phyloP scores from a whole-genome alignment of 257 asterid species.

The Nicotiana sylvestris region DNA sequence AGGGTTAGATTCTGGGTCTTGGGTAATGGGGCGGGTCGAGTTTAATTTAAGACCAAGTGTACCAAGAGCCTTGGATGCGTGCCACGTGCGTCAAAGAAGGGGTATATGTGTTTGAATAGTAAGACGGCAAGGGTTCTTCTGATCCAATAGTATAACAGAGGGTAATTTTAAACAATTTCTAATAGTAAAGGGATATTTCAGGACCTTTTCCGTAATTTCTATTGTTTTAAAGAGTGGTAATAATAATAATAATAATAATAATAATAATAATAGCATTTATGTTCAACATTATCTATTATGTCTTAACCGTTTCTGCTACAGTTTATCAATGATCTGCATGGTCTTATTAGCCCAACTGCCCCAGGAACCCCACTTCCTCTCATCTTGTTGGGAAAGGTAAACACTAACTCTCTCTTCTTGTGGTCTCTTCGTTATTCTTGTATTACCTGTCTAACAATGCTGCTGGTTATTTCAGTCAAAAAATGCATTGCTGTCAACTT shows the following conservation, averaged over 20 bases:
- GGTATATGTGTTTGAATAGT: too few species aligned
- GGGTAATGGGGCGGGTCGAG: too few species aligned
- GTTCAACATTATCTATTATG: slow-evolving; percentile 7
- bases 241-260: neutral
- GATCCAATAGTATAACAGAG: too few species aligned
- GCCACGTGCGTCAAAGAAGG: too few species aligned
- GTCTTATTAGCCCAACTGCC: slow-evolving; percentile 74
- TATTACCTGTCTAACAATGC: neutral
- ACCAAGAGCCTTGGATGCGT: too few species aligned
- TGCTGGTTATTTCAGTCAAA: slow-evolving; percentile 59
- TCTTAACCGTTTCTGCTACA: slow-evolving; percentile 26
- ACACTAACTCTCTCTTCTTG: slow-evolving; percentile 5
- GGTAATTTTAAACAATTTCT: too few species aligned
- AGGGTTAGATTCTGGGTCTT: too few species aligned
- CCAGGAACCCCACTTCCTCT: slow-evolving; percentile 90
- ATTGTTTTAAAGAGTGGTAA: neutral
- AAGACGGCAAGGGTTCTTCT: too few species aligned
- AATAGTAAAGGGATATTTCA: too few species aligned
- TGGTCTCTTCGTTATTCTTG: slow-evolving; percentile 2
- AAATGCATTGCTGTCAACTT: slow-evolving; percentile 79
- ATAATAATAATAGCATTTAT: neutral
- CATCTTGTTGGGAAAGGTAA: slow-evolving; percentile 84
- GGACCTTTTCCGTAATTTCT: neutral
- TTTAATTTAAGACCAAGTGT: too few species aligned
- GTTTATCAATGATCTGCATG: slow-evolving; percentile 93